A percentile compares a stretch with the other conserved stretches of the same genome.
These are phyloP conservation scores for Sordariomycetes sp. DNA, from an alignment of 2,329 filamentous ascomycete genomes.

Conservation along the genomic window DNA sequence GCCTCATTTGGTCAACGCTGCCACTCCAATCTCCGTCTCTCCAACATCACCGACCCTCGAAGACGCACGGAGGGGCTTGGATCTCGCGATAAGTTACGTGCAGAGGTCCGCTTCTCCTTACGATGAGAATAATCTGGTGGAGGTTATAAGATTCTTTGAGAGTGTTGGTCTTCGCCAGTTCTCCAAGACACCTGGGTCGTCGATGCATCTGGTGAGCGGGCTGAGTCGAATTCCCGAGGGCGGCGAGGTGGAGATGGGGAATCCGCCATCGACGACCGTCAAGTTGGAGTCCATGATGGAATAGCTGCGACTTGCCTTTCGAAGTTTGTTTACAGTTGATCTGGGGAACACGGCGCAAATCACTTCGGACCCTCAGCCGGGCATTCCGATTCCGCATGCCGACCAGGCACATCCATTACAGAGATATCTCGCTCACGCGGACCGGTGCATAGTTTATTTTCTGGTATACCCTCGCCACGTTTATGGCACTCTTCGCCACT, in stretches of 20 bases:
- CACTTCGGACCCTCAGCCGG: neutral
- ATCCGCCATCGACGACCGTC: neutral
- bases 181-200: neutral
- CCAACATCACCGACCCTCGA: constrained; percentile 5
- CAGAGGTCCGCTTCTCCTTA: constrained; percentile 5
- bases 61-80: constrained; percentile 8
- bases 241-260: constrained; percentile 5
- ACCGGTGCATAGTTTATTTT: neutral
- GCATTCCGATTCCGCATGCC: neutral
- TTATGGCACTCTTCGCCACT: neutral
- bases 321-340: neutral
- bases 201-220: constrained; percentile 1
- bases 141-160: constrained; percentile 10
- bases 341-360: neutral
- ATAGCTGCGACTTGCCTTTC: neutral
- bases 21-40: neutral
- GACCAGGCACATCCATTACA: neutral
- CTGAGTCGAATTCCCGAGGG: constrained; percentile 5
- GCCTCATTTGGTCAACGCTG: neutral
- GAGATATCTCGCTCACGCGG: constrained; percentile 5
- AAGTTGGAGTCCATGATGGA: constrained; percentile 4
- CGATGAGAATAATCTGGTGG: constrained; percentile 7
- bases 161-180: constrained; percentile 5
- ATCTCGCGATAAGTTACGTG: constrained; percentile 8
- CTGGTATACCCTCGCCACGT: constrained; percentile 9